Evolutionary conservation across 208 protist genomes (phyloP), one percentile per base, ranked within the genome.

Genomic region (Wallacemonas collosoma): DNA sequence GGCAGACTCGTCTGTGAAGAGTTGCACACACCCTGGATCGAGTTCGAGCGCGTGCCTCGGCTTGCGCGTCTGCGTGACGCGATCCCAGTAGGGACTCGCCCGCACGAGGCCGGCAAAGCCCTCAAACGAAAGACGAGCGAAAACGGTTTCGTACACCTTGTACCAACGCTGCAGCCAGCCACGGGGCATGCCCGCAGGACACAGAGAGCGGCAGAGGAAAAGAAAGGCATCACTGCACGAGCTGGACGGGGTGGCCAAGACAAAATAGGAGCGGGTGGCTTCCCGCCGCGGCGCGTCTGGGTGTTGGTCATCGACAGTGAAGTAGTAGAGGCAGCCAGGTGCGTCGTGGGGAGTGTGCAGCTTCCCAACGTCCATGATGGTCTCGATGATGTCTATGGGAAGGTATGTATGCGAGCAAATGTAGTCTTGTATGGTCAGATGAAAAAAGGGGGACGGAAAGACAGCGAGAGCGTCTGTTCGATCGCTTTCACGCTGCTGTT

Each of bases 131-230:
- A 81, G 80, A 2, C 63, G 54, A 44, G 73, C 82, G 72, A 92
- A 94, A 9, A 86, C 57, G 8, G 76, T 78, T 43, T 78, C 55
- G 48, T 91, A 85, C 2, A 90, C 57, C 1, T 72, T 39, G 67
- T 89, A 76, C 89, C 89, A 94, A 36, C 73, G 82, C 15, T 72
- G 71, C 12, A 88, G 68, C 41, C 68, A 5, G 73, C 6, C n/a
- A 17, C 38, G 56, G 60, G 51, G 5, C 9, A 77, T 75, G 3
- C 74, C 64, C 36, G 77, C 26, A 11, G 61, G 48, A 68, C 79
- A 94, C n/a, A 85, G 67, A 3, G 74, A 86, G 61, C 72, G 82
- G 62, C 86, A 90, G 1, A 88, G 57, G 15, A 90, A 81, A 58
- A 69, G 72, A 72, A 81, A 91, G 1, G 83, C 83, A 17, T 85